Percentiles rank a stretch among this genome's conserved stretches.
These are phyloP conservation scores for Entamoeba dispar DNA, from an alignment of 208 protist genomes.

Conservation along the genomic window DNA sequence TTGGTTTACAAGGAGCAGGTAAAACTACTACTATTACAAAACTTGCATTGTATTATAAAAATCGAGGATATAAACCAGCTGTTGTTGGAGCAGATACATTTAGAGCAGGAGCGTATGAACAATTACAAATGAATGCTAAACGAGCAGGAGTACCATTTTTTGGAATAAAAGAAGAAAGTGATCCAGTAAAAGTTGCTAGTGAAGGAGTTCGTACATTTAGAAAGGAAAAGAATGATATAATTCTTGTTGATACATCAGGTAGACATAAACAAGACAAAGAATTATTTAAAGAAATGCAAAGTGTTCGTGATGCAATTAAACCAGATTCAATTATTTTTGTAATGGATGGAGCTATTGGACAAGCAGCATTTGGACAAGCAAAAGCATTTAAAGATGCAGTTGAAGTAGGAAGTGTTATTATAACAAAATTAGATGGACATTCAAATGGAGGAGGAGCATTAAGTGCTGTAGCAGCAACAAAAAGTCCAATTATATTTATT, in stretches of 20 bases:
- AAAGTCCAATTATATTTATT: conserved; percentile 30
- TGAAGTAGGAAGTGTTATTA: conserved; percentile 18
- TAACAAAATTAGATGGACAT: conserved; percentile 31
- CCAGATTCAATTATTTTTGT: conserved; percentile 27
- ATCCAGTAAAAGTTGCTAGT: conserved; percentile 24
- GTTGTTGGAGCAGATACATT: conserved; percentile 36
- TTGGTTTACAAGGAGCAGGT: conserved; percentile 31
- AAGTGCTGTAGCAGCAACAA: conserved; percentile 20
- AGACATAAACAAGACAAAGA: conserved; percentile 26
- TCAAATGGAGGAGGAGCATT: conserved; percentile 23
- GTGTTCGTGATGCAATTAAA: conserved; percentile 6
- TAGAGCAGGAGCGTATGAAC: conserved; percentile 28
- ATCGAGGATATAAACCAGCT: conserved; percentile 8
- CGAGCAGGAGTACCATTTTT: conserved; percentile 19
- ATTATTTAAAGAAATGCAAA: conserved; percentile 29
- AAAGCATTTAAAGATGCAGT: conserved; percentile 22
- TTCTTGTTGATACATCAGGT: conserved; percentile 35
- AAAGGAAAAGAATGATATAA: conserved; percentile 18
- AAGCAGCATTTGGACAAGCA: conserved; percentile 17
- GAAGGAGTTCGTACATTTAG: conserved; percentile 19
- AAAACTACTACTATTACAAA: conserved; percentile 34
- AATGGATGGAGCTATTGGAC: conserved; percentile 27
- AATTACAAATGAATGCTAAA: conserved; percentile 25
- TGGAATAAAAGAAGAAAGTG: conserved; percentile 15
- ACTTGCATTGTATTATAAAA: conserved; percentile 25